Evolutionary conservation across 2,329 filamentous ascomycete genomes (phyloP), one percentile per base, ranked within the genome.

Genomic region (Alternaria postmessia): DNA sequence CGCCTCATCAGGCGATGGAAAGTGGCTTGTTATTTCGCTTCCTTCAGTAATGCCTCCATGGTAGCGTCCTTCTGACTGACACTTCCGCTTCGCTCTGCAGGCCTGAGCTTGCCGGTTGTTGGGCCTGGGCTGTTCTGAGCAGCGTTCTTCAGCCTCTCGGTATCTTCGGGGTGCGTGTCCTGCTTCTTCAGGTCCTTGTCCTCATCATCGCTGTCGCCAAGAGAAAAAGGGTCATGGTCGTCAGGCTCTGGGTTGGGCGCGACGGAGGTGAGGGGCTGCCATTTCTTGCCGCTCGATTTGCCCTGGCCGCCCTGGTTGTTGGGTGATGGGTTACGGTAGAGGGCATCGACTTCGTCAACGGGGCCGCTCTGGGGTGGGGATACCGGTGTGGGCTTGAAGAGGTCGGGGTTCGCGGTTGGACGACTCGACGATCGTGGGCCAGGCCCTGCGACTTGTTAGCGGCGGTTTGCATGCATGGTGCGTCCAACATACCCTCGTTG

Each of bases 171-270:
- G 56, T 83, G 82, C 48, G 82, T 72, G 58, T 89, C 87, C 75
- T 89, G 89, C 48, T 86, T 85, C 80, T 93, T 95, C 7, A 32
- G 7, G 16, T 83, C 79, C 54, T 94, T 80, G 49, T 94, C 92
- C 69, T 91, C 91, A 79, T 99, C 95, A 68, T 98, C 94, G 73
- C 93, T 96, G 70, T 98, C 94, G 5, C 95, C 95, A 14, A 99
- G 85, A 73, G 93, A 97, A 81, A 99, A 99, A 0, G 95, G 95
- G 74, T 99, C 95, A 71, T 97, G 94, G 69, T 98, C 83, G 22
- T 81, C 93, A 18, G 87, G 85, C 63, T 97, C 91, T 14, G 94
- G 94, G 64, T 87, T 90, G 1, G 94, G 93, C 65, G 96, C 92
- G 14, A 97, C 88, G 0, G 90, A 86, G 12, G 94, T 93, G 69